These are phyloP conservation scores for Penicillium hesseltinei DNA, from an alignment of 2,329 filamentous ascomycete genomes.

Conservation along the genomic window DNA sequence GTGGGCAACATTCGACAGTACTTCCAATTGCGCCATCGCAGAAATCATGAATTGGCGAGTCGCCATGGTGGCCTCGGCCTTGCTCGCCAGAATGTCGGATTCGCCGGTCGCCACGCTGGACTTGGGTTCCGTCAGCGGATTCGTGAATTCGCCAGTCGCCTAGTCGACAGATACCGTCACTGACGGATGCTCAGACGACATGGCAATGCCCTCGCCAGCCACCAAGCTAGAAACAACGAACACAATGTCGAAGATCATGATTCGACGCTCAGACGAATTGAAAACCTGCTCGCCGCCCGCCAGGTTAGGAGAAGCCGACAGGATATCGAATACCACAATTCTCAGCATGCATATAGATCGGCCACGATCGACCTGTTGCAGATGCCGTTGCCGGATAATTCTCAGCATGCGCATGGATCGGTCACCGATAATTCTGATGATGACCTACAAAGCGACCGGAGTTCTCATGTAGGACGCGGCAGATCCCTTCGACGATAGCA, in stretches of 20 bases:
- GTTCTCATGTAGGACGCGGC: not conserved
- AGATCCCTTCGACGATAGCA: not conserved
- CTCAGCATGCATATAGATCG: not conserved
- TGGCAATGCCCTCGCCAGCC: not conserved
- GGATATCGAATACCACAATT: not conserved
- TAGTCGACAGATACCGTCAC: not conserved
- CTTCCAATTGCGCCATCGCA: not conserved
- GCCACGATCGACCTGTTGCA: not conserved
- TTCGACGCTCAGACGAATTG: not conserved
- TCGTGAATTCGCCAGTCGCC: not conserved
- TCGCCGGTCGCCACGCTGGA: not conserved
- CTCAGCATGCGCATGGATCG: not conserved
- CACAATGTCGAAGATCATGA: not conserved
- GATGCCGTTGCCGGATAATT: not conserved
- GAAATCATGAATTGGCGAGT: not conserved
- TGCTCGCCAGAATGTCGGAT: no score
- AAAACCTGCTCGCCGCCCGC: not conserved
- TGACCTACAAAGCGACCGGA: not conserved
- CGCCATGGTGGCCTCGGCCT: no score
- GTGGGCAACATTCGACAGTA: not conserved
- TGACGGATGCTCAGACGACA: not conserved
- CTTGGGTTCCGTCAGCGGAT: not conserved
- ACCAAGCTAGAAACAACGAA: not conserved
- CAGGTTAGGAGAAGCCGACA: not conserved
- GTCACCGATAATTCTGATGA: not conserved